Conservation (phyloP, 228 moss, liverwort and hornwort genomes). For the Sphagnum fallax region DNA sequence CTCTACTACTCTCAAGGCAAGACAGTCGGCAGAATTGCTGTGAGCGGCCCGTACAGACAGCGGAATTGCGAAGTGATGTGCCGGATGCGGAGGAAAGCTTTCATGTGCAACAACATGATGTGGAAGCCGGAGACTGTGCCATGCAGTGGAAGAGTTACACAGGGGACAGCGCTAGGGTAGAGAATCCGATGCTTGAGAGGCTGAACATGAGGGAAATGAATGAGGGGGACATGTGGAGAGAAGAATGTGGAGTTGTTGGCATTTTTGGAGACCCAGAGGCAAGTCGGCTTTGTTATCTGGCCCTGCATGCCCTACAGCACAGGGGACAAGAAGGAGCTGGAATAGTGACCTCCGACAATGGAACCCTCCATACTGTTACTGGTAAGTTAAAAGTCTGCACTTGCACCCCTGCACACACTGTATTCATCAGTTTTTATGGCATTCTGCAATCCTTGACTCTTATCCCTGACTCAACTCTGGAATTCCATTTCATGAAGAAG, state of each 20-base stretch:
- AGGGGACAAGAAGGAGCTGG: slow-evolving; percentile 92
- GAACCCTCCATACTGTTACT: slow-evolving; percentile 57
- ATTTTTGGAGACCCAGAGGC: slow-evolving; percentile 83
- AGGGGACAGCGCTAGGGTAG: slow-evolving; percentile 6
- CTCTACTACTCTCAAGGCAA: not conserved
- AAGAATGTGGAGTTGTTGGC: slow-evolving; percentile 93
- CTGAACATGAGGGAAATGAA: slow-evolving; percentile 16
- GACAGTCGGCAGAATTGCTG: not conserved
- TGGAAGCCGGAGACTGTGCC: slow-evolving; percentile 7
- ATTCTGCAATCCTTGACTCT: too few species aligned
- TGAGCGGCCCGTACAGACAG: slow-evolving; percentile 1
- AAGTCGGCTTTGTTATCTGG: slow-evolving; percentile 65
- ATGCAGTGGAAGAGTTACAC: slow-evolving; percentile 22
- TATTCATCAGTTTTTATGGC: not conserved
- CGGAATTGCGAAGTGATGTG: slow-evolving; percentile 4
- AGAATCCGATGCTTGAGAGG: slow-evolving; percentile 60
- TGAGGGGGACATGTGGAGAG: slow-evolving; percentile 51
- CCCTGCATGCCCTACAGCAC: slow-evolving; percentile 73
- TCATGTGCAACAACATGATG: slow-evolving; percentile 1
- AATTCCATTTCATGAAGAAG: too few species aligned
- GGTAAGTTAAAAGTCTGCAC: slow-evolving; percentile 12
- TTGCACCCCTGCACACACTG: not conserved
- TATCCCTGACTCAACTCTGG: too few species aligned
- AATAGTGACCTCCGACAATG: slow-evolving; percentile 63
- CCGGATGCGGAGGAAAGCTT: not conserved